A percentile compares a stretch with the other conserved stretches of the same genome.
Evolutionary conservation across 768 basidiomycete genomes (phyloP).

Genomic region (Suillus sp.): DNA sequence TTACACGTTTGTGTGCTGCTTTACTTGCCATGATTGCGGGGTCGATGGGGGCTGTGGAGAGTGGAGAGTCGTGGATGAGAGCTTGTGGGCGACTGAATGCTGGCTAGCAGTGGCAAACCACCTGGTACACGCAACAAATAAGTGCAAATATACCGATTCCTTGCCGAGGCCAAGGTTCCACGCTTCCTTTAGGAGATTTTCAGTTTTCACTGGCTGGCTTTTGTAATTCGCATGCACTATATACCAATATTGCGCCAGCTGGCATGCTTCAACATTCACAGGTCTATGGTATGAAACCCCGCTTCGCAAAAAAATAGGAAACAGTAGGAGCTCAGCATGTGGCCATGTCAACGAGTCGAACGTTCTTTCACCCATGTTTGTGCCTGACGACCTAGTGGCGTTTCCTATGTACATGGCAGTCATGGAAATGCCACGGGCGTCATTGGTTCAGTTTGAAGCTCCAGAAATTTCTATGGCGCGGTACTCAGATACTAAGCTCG

Average conservation of each 20-base stretch:
- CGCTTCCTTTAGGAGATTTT: not conserved
- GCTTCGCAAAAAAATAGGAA: not conserved
- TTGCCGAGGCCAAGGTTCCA: not conserved
- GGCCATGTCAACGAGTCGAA: not conserved
- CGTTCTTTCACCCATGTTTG: not conserved
- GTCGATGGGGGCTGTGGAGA: constrained; percentile 4
- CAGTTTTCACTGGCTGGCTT: not conserved
- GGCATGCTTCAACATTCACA: not conserved
- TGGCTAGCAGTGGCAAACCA: constrained; percentile 8
- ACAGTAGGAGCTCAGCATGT: not conserved
- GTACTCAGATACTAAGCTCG: not conserved
- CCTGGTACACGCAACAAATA: not conserved
- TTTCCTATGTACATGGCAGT: not conserved
- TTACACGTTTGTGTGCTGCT: constrained; percentile 82
- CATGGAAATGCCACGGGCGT: not conserved
- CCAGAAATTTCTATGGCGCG: not conserved
- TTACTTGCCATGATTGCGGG: constrained; percentile 70
- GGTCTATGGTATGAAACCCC: not conserved
- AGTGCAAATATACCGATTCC: not conserved
- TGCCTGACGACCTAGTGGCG: constrained; percentile 1
- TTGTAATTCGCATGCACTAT: not conserved
- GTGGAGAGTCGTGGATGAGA: constrained; percentile 20
- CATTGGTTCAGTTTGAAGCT: not conserved
- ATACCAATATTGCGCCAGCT: not conserved
- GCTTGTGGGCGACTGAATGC: constrained; percentile 4